Percentiles rank a stretch among this genome's conserved stretches.
Conservation (phyloP, 2,329 filamentous ascomycete genomes). For the Nemania diffusa region DNA sequence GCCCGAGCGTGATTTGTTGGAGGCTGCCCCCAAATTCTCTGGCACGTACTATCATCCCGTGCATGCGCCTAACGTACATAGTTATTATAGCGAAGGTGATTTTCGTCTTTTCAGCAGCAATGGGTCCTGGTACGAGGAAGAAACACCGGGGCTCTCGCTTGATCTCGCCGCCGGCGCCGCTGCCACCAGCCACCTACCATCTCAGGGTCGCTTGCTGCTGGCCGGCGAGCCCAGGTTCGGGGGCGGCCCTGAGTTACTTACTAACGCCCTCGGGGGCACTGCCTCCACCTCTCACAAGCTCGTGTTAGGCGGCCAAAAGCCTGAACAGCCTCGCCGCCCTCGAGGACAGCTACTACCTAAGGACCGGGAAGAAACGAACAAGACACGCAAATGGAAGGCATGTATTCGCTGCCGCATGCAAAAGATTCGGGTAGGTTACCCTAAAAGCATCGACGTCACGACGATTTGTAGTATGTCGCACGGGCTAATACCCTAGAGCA, state of each 20-base stretch:
- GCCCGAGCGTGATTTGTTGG: constrained; percentile 1
- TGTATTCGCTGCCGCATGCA: constrained; percentile 60
- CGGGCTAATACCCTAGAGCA: constrained; percentile 39
- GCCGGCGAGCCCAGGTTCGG: constrained; percentile 6
- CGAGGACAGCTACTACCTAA: constrained; percentile 33
- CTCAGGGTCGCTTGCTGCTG: background rate
- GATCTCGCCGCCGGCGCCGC: background rate
- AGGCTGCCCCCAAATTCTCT: constrained; percentile 3
- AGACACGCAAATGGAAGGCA: constrained; percentile 49
- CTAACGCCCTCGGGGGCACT: background rate
- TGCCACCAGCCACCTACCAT: background rate
- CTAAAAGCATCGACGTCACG: background rate
- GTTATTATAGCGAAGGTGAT: constrained; percentile 9
- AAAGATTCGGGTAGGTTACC: constrained; percentile 54
- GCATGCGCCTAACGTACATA: constrained; percentile 2
- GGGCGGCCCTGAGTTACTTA: background rate
- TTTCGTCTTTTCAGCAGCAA: background rate
- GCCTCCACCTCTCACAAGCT: constrained; percentile 8
- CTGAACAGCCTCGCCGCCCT: constrained; percentile 29
- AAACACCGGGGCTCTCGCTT: background rate
- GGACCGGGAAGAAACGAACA: constrained; percentile 40
- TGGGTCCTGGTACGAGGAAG: constrained; percentile 22
- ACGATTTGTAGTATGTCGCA: constrained; percentile 18
- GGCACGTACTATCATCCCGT: constrained; percentile 17
- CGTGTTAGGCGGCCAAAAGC: constrained; percentile 2